Evolutionary conservation across 768 basidiomycete genomes (phyloP).

Genomic region (Cystobasidium onofrii): DNA sequence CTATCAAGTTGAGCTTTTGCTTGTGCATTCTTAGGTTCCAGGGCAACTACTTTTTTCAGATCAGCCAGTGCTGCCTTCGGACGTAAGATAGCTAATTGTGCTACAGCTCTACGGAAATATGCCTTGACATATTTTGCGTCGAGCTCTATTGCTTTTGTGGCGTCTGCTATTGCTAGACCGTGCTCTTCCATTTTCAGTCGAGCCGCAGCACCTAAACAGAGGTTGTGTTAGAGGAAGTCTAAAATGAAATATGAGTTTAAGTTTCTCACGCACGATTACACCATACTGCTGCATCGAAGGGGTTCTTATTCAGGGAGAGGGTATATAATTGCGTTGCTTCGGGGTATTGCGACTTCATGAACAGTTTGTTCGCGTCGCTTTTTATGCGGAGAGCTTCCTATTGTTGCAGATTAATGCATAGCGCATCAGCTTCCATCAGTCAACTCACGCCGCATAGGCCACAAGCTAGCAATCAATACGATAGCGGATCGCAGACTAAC

Average conservation of each 20-base stretch:
- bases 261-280: slow-evolving; percentile 59
- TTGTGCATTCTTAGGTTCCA: slow-evolving; percentile 79
- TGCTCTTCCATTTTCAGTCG: slow-evolving; percentile 86
- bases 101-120: slow-evolving; percentile 70
- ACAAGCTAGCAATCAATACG: background rate
- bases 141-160: slow-evolving; percentile 74
- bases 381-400: slow-evolving; percentile 53
- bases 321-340: slow-evolving; percentile 70
- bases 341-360: slow-evolving; percentile 70
- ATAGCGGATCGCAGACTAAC: background rate
- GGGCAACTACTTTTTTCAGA: slow-evolving; percentile 63
- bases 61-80: slow-evolving; percentile 77
- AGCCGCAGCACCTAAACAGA: slow-evolving; percentile 56
- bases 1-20: slow-evolving; percentile 71
- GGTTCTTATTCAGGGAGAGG: slow-evolving; percentile 76
- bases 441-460: too few relatives aligned
- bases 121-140: slow-evolving; percentile 81
- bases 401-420: too few relatives aligned
- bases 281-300: slow-evolving; percentile 79
- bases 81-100: slow-evolving; percentile 75
- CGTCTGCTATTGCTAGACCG: slow-evolving; percentile 59
- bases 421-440: too few relatives aligned
- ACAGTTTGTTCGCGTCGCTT: slow-evolving; percentile 78
- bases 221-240: too few relatives aligned
- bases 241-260: too few relatives aligned